A percentile compares a stretch with the other conserved stretches of the same genome.
Evolutionary conservation across 257 asterid species (phyloP).

Genomic region (Haberlea rhodopensis): DNA sequence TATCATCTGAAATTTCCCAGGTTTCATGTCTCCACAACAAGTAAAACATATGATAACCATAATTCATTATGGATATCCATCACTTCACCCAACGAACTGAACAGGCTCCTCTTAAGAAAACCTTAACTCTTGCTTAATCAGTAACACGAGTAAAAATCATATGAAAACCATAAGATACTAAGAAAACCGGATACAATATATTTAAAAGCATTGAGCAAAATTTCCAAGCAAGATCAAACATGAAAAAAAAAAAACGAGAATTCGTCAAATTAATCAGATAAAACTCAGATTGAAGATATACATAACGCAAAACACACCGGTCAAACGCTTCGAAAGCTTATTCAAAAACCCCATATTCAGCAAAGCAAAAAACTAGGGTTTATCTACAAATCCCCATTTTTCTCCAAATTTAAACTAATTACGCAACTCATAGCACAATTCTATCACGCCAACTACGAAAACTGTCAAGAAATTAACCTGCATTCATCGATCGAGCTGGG

Average conservation of each 20-base stretch:
- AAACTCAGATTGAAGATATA: slow-evolving; percentile 23
- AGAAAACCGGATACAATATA: slow-evolving; percentile 6
- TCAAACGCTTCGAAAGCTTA: slow-evolving; percentile 28
- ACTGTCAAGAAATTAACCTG: slow-evolving; percentile 33
- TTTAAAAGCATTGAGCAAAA: not conserved
- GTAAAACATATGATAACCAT: not conserved
- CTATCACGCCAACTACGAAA: slow-evolving; percentile 20
- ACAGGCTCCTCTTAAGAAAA: slow-evolving; percentile 9
- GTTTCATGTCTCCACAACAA: not conserved
- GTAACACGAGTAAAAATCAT: not conserved
- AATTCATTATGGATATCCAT: not conserved
- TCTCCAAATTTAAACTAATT: slow-evolving; percentile 27
- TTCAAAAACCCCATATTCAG: slow-evolving; percentile 41
- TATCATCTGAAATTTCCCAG: not conserved
- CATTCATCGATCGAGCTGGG: slow-evolving; percentile 49
- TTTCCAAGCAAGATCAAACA: slow-evolving; percentile 9
- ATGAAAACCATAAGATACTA: not conserved
- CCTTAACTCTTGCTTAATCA: not conserved
- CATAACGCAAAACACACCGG: slow-evolving; percentile 6
- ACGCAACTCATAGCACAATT: slow-evolving; percentile 21
- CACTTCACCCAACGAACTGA: slow-evolving; percentile 3
- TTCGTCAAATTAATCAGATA: slow-evolving; percentile 29
- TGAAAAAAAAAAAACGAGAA: slow-evolving; percentile 15
- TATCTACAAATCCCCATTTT: slow-evolving; percentile 30
- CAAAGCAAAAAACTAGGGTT: slow-evolving; percentile 51